Conservation (phyloP, 805 yeast genomes). For the Yarrowia keelungensis region DNA sequence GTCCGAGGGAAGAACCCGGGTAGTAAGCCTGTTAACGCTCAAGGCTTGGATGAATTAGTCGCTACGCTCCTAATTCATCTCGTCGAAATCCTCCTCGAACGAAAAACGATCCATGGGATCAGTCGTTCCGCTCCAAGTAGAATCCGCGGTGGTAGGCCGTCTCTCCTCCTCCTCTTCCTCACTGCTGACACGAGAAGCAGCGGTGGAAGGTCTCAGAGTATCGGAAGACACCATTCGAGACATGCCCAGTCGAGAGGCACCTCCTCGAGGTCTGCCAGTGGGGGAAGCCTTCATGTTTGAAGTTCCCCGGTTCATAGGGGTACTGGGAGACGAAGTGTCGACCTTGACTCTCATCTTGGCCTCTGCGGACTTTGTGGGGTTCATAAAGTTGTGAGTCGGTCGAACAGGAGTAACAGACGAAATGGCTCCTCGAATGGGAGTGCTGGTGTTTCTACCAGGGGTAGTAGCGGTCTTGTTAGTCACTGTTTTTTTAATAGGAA, state of each 20-base stretch:
- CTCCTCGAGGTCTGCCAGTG: background rate
- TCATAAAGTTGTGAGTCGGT: slow-evolving; percentile 10
- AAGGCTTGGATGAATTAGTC: background rate
- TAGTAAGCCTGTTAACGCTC: too few relatives aligned
- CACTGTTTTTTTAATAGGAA: background rate
- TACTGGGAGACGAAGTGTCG: background rate
- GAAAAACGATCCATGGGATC: slow-evolving; percentile 24
- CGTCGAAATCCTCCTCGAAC: slow-evolving; percentile 24
- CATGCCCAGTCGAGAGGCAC: background rate
- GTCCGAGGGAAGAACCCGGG: background rate
- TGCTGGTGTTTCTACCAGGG: background rate
- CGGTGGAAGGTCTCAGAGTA: background rate
- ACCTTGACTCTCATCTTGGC: slow-evolving; percentile 11
- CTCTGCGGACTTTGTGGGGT: slow-evolving; percentile 24
- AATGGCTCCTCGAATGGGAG: background rate
- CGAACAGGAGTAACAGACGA: too few relatives aligned
- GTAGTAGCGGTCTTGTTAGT: background rate
- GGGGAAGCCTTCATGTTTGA: background rate
- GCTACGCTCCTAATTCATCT: background rate
- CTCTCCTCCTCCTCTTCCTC: background rate
- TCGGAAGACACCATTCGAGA: slow-evolving; percentile 1
- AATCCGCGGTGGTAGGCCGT: slow-evolving; percentile 19
- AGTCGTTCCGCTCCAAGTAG: slow-evolving; percentile 5
- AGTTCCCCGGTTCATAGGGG: background rate
- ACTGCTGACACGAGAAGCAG: too few relatives aligned